phyloP scores from a whole-genome alignment of 2,329 filamentous ascomycete genomes.

The Hymenoscyphus infarciens region DNA sequence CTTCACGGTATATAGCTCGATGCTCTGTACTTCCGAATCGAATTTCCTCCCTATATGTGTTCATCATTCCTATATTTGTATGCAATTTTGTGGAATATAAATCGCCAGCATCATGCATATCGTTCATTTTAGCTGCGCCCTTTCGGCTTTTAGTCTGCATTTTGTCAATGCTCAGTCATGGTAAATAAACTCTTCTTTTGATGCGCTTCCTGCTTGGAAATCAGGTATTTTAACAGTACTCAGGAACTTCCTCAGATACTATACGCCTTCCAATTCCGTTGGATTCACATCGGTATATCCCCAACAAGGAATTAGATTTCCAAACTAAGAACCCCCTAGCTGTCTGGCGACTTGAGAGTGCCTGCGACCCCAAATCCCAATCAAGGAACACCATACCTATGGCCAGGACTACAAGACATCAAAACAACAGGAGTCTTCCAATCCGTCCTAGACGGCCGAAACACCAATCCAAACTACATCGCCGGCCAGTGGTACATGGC shows the following conservation, averaged over 20 bases:
- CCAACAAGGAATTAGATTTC: neutral
- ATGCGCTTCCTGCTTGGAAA: neutral
- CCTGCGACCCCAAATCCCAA: neutral
- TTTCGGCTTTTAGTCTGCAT: neutral
- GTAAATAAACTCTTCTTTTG: neutral
- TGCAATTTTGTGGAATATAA: neutral
- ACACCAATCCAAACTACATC: neutral
- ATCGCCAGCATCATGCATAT: neutral
- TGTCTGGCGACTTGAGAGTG: neutral
- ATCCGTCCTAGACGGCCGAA: neutral
- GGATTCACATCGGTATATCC: slow-evolving; percentile 1
- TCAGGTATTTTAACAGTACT: neutral
- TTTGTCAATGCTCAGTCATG: neutral
- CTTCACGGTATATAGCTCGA: neutral
- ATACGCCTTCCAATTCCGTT: neutral
- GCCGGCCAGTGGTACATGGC: neutral
- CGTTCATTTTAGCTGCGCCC: neutral
- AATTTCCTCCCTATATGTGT: too few relatives aligned
- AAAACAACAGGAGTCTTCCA: neutral
- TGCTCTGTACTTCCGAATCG: too few relatives aligned
- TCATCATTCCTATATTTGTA: neutral
- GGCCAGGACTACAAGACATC: neutral
- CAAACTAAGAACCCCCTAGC: neutral
- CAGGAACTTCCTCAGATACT: neutral
- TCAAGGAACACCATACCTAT: neutral